Conservation (phyloP, 2,329 filamentous ascomycete species). For the Penicillium sp. region DNA sequence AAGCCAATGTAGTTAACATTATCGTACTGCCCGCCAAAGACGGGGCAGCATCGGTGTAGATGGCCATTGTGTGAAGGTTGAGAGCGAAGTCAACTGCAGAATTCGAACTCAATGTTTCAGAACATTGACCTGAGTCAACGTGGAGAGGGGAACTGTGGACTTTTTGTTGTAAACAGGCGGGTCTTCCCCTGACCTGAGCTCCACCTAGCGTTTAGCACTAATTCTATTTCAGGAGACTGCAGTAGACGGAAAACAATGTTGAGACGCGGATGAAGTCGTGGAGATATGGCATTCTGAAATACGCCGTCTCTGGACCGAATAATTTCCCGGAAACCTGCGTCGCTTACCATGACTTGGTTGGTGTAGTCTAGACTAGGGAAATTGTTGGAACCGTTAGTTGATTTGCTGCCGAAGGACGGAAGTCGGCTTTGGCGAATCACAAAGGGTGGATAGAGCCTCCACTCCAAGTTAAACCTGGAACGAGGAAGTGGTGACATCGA, state of each 20-base stretch:
- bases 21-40: constrained; percentile 21
- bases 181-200: neutral
- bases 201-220: neutral
- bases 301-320: neutral
- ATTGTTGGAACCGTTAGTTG: neutral
- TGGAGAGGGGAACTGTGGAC: neutral
- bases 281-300: neutral
- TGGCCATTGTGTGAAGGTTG: constrained; percentile 14
- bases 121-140: neutral
- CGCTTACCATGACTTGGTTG: neutral
- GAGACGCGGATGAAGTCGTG: neutral
- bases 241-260: neutral
- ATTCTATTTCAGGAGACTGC: neutral
- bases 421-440: neutral
- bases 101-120: neutral
- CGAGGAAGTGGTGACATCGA: neutral
- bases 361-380: neutral
- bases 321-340: neutral
- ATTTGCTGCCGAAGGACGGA: neutral
- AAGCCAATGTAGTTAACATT: constrained; percentile 18
- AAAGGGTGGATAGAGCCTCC: neutral
- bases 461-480: neutral
- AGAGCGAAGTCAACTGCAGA: neutral
- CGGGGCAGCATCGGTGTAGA: constrained; percentile 21
- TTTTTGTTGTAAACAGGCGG: neutral